These are phyloP conservation scores for Hypsizygus marmoreus DNA, from an alignment of 768 basidiomycete genomes.

Conservation along the genomic window DNA sequence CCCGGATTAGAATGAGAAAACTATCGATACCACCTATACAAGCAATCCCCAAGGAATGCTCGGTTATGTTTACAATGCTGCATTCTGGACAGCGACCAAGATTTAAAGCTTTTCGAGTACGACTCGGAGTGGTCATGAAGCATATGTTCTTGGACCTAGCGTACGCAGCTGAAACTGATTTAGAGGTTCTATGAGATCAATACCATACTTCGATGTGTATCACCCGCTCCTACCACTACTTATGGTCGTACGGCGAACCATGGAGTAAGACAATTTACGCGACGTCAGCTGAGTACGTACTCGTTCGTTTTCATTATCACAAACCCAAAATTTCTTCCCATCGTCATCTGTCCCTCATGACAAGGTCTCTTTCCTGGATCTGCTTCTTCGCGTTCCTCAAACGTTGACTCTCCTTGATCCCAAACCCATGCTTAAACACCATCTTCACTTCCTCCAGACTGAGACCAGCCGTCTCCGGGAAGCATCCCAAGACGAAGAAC, in stretches of 20 bases:
- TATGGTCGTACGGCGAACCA: too few species aligned
- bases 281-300: too few species aligned
- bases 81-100: conserved; percentile 79
- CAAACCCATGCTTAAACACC: conserved; percentile 67
- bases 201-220: too few species aligned
- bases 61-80: conserved; percentile 79
- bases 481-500: conserved; percentile 68
- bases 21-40: conserved; percentile 84
- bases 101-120: too few species aligned
- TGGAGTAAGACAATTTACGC: too few species aligned
- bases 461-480: conserved; percentile 80
- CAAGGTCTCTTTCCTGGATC: conserved; percentile 35
- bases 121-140: too few species aligned
- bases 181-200: too few species aligned
- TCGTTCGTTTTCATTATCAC: too few species aligned
- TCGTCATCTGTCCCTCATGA: conserved; percentile 3
- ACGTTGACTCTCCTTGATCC: conserved; percentile 56
- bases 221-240: too few species aligned
- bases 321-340: not conserved
- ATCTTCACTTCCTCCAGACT: conserved; percentile 67
- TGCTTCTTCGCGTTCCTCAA: conserved; percentile 48
- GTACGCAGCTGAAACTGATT: too few species aligned
- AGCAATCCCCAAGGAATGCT: conserved; percentile 82
- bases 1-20: conserved; percentile 67
- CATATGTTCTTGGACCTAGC: too few species aligned